Conservation (phyloP, 169 alveolate genomes). For the Eimeria maxima region DNA sequence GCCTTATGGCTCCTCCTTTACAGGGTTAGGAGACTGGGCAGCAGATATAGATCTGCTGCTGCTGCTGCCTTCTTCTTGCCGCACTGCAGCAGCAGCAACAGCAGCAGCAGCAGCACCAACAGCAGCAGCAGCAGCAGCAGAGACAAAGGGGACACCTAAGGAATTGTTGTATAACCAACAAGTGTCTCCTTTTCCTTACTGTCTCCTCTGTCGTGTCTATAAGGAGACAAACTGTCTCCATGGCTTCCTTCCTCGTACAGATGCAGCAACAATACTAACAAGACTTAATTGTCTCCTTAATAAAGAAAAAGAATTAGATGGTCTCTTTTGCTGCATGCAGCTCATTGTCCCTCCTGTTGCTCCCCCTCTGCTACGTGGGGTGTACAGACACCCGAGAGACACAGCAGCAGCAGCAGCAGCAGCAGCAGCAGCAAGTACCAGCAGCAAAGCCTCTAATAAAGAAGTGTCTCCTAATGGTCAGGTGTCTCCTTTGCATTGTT, state of each 20-base stretch:
- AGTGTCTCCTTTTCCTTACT: neutral
- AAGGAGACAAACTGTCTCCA: neutral
- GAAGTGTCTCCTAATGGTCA: conserved; percentile 10
- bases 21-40: conserved; percentile 43
- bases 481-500: no score
- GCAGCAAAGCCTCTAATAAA: neutral
- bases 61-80: conserved; percentile 46
- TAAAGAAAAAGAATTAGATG: neutral
- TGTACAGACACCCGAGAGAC: conserved; percentile 39
- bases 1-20: conserved; percentile 37
- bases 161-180: neutral
- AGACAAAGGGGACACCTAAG: neutral
- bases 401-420: neutral
- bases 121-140: no score
- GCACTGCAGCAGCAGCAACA: no score
- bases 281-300: neutral
- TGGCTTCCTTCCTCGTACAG: neutral
- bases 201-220: neutral
- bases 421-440: neutral
- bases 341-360: neutral
- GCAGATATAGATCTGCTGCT: conserved; percentile 36
- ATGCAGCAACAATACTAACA: neutral
- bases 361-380: conserved; percentile 45
- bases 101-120: no score
- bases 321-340: neutral